Percentiles rank a stretch among this genome's conserved stretches.
Conservation (phyloP, 805 yeast genomes). For the Starmerella cellae region DNA sequence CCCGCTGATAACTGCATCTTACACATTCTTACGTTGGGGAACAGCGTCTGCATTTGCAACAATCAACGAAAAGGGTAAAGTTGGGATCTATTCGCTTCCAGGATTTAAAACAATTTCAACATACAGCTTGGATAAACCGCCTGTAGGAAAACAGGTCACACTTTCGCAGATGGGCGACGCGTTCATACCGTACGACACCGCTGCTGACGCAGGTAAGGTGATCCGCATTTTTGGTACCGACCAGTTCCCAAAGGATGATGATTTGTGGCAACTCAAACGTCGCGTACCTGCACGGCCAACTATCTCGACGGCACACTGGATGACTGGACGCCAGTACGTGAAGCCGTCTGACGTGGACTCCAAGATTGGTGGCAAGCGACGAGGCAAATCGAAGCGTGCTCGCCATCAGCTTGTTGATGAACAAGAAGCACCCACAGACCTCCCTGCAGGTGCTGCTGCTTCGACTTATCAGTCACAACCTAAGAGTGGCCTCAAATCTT, state of each 20-base stretch:
- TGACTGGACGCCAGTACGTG: constrained; percentile 59
- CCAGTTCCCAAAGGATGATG: constrained; percentile 28
- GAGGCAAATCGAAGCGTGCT: constrained; percentile 39
- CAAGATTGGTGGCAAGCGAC: constrained; percentile 60
- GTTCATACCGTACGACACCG: constrained; percentile 38
- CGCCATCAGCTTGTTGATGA: constrained; percentile 17
- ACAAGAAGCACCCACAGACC: background rate
- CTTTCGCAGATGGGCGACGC: constrained; percentile 31
- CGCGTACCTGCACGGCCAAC: constrained; percentile 67
- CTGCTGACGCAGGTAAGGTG: constrained; percentile 39
- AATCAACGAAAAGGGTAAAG: constrained; percentile 16
- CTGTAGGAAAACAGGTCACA: constrained; percentile 4
- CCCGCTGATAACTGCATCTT: constrained; percentile 38
- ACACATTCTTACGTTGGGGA: constrained; percentile 34
- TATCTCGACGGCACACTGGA: constrained; percentile 71
- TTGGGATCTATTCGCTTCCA: constrained; percentile 20
- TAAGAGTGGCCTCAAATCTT: constrained; percentile 1
- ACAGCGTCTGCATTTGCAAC: constrained; percentile 33
- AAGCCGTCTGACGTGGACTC: constrained; percentile 48
- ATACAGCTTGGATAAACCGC: constrained; percentile 12
- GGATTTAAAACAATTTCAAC: constrained; percentile 16
- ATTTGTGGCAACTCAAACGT: constrained; percentile 50
- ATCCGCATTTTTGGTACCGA: constrained; percentile 39
- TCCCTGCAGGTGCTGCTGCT: background rate
- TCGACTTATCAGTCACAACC: no score